Base-by-base conservation (phyloP, 169 alveolate genomes). In the Perkinsus marinus region DNA sequence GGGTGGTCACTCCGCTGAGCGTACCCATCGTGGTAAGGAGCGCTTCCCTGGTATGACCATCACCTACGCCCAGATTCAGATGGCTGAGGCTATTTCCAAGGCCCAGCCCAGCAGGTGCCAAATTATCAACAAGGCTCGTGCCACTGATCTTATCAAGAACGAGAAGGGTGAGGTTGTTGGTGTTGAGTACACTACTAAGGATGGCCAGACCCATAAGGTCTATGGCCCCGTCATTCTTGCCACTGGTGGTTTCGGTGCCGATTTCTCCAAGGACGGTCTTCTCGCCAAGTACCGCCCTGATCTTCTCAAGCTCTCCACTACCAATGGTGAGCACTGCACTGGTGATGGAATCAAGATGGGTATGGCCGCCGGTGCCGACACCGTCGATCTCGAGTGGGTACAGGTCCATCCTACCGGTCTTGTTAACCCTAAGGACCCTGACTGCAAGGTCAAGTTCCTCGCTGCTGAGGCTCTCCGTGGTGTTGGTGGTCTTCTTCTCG, bases 401-500 rank as follows among this genome's bases (percentile, higher is more conserved):
- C 94, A 95, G 94, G 94, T 95, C n/a, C 94, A 94, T 92, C 96
- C 96, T 22, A 94, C 96, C 38, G 93, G 95, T 41, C 91, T 94
- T 91, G 96, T 95, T 89, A 92, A 95, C 93, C 93, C 93, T 39
- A 92, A 92, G 34, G 94, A 95, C 91, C 94, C 95, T 37, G 94
- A 91, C 95, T 57, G 79, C 79, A 93, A 91, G 92, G 90, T 92
- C 91, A 94, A 94, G 95, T 57, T 92, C 92, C 89, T 94, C 47
- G 95, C 95, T 10, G 94, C 95, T 46, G 96, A 95, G 93, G 94
- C 95, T 89, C 93, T 95, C 39, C 94, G 97, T 68, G 96, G 95
- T 46, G 90, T 93, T 68, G 97, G 97, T 37, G 97, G 95, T 13
- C 89, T 95, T 68, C 69, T 95, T 68, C 41, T 95, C n/a, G 94